Percentiles rank a stretch among this genome's conserved stretches.
These are phyloP conservation scores for Tricholomella constricta DNA, from an alignment of 768 basidiomycete species.

Conservation along the genomic window DNA sequence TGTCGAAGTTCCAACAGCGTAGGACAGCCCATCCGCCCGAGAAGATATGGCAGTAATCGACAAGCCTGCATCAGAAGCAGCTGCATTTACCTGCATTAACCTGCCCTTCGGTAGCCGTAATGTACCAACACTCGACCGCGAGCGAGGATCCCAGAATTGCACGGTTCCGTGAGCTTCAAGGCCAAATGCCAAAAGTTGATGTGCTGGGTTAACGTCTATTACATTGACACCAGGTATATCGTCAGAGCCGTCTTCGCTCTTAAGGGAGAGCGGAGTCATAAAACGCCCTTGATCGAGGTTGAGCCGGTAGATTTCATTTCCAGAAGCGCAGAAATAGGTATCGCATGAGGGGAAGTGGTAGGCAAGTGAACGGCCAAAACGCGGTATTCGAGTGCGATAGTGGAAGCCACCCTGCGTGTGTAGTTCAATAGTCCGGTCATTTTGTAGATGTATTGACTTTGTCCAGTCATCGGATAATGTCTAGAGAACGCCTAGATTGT, in stretches of 20 bases:
- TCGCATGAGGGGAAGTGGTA: conserved; percentile 97
- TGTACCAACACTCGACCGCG: conserved; percentile 71
- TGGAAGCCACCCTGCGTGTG: conserved; percentile 95
- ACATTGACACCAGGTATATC: conserved; percentile 84
- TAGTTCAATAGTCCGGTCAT: conserved; percentile 90
- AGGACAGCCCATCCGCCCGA: conserved; percentile 84
- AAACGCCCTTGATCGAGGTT: conserved; percentile 96
- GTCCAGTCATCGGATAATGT: conserved; percentile 98
- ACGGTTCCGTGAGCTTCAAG: conserved; percentile 84
- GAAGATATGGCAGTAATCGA: conserved; percentile 86
- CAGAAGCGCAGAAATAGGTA: conserved; percentile 80
- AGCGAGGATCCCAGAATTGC: conserved; percentile 96
- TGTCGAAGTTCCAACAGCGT: conserved; percentile 93
- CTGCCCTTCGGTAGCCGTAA: conserved; percentile 60
- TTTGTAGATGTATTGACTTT: conserved; percentile 95
- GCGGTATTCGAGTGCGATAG: conserved; percentile 91
- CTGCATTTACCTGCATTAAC: conserved; percentile 43
- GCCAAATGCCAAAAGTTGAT: conserved; percentile 89
- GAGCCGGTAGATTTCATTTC: conserved; percentile 87
- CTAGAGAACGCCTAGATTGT: conserved; percentile 39
- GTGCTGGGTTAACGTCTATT: conserved; percentile 91
- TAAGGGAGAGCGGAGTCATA: conserved; percentile 74
- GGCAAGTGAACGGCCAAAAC: conserved; percentile 87
- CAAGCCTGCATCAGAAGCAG: conserved; percentile 34
- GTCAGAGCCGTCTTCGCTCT: conserved; percentile 46